These are phyloP conservation scores for Chloropicon primus DNA, from an alignment of 139 green algal species.

Conservation along the genomic window DNA sequence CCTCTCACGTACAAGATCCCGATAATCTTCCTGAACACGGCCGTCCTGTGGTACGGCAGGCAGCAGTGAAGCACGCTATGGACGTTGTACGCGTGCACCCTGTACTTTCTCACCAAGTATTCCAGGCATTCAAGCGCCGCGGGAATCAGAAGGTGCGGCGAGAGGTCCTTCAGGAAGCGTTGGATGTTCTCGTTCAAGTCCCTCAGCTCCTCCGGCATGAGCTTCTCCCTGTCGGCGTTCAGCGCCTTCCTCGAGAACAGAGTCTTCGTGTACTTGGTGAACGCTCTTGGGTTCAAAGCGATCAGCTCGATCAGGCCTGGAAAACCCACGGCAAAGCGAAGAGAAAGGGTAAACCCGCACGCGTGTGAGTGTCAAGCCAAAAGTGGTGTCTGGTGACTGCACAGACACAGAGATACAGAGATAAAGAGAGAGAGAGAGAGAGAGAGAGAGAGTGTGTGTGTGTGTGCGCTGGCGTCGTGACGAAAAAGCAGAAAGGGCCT, in stretches of 20 bases:
- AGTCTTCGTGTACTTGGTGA: not conserved
- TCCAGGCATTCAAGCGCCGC: not conserved
- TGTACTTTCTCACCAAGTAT: not conserved
- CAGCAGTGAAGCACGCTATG: not conserved
- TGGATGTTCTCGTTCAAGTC: not conserved
- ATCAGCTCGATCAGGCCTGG: not conserved
- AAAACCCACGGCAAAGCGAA: no score
- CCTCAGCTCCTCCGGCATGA: not conserved
- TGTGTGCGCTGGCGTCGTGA: no score
- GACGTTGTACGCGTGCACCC: not conserved
- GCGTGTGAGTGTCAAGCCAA: no score
- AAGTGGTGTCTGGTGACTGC: no score
- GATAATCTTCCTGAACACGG: not conserved
- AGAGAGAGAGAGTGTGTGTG: no score
- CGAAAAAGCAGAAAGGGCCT: no score
- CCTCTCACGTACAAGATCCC: not conserved
- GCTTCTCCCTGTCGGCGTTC: not conserved
- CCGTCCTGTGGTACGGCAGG: not conserved
- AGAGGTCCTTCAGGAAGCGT: not conserved
- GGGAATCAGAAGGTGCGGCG: not conserved
- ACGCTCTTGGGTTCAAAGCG: not conserved
- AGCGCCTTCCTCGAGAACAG: not conserved
- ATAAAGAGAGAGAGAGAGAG: no score
- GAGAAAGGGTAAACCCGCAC: no score
- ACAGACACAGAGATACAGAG: no score